Percentiles rank a stretch among this genome's conserved stretches.
Evolutionary conservation across 192 early-diverging fungal species (phyloP).

Genomic region (Borealophlyctis nickersoniae): DNA sequence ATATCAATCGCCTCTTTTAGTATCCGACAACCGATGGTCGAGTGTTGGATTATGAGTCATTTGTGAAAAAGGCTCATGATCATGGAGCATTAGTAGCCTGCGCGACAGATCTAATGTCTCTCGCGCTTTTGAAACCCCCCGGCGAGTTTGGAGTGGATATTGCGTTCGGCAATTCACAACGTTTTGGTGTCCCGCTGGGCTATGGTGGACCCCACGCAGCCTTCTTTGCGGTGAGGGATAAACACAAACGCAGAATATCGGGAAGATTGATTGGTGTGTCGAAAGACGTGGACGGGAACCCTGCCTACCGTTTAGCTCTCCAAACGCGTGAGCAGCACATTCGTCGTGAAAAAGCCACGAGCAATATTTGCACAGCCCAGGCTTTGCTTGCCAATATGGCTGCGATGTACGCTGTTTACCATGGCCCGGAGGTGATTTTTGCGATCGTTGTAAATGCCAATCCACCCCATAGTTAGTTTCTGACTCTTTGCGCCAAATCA

Average conservation of each 20-base stretch:
- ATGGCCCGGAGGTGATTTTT: conserved; percentile 84
- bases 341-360: conserved; percentile 96
- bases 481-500: conserved; percentile 9
- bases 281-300: conserved; percentile 82
- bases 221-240: conserved; percentile 92
- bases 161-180: conserved; percentile 94
- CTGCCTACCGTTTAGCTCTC: conserved; percentile 90
- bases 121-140: conserved; percentile 87
- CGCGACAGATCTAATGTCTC: conserved; percentile 90
- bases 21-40: conserved; percentile 91
- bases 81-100: conserved; percentile 83
- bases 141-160: conserved; percentile 98
- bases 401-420: conserved; percentile 99
- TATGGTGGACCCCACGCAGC: conserved; percentile 99
- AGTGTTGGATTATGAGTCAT: conserved; percentile 76
- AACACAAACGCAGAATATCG: conserved; percentile 92
- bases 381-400: conserved; percentile 99
- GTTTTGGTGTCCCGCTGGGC: conserved; percentile 98
- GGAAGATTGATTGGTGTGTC: conserved; percentile 96
- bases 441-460: not conserved
- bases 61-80: conserved; percentile 75
- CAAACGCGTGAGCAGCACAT: conserved; percentile 99
- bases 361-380: conserved; percentile 99
- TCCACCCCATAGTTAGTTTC: conserved; percentile 4
- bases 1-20: conserved; percentile 44